phyloP scores from a whole-genome alignment of 495 filamentous ascomycete species.

The Daldinia decipiens region DNA sequence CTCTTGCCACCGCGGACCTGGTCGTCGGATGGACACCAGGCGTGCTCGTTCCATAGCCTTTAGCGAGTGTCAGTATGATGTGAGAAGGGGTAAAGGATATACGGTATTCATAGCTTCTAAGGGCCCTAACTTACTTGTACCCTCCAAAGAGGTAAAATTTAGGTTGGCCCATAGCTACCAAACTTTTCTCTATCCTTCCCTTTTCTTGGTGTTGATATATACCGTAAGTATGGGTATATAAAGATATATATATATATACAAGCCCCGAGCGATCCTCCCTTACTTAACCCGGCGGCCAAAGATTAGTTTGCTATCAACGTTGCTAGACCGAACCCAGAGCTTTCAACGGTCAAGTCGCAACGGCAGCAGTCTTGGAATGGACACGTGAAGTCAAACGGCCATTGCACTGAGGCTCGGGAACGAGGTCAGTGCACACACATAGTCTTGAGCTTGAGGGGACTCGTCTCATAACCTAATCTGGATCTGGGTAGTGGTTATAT shows the following conservation, averaged over 20 bases:
- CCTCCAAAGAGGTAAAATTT: conserved; percentile 59
- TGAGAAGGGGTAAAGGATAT: not conserved
- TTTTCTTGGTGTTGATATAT: not conserved
- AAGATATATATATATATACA: not conserved
- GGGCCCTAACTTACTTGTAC: conserved; percentile 52
- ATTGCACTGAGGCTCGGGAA: not conserved
- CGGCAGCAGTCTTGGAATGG: not conserved
- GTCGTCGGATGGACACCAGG: conserved; percentile 78
- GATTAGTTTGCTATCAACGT: not conserved
- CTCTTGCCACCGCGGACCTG: conserved; percentile 76
- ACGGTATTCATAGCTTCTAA: not conserved
- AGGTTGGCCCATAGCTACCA: conserved; percentile 10
- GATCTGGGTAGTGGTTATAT: conserved; percentile 3
- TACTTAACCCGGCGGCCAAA: not conserved
- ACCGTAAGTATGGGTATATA: not conserved
- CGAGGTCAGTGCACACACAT: conserved; percentile 3
- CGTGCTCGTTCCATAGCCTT: conserved; percentile 67
- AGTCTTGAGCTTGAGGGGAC: not conserved
- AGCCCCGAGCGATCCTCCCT: not conserved
- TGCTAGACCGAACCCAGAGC: not conserved
- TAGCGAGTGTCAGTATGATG: conserved; percentile 1
- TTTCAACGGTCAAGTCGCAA: not conserved
- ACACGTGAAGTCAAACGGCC: not conserved
- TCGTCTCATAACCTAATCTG: conserved; percentile 2
- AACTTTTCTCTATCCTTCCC: not conserved